Conservation (phyloP, 192 early-diverging fungal species). For the Coemansia sp. region DNA sequence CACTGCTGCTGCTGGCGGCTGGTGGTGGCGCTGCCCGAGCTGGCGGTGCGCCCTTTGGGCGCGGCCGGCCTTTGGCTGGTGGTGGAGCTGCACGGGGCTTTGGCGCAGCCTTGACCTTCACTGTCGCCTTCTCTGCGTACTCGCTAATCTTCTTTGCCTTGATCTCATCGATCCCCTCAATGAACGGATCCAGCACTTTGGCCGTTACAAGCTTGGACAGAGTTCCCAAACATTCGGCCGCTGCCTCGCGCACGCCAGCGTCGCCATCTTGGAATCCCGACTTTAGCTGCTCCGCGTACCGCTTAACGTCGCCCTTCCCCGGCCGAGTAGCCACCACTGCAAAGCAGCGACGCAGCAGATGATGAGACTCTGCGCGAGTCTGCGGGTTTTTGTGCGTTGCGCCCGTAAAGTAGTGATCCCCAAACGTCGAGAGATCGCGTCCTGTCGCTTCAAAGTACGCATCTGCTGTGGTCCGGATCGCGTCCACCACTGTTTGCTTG, state of each 20-base stretch:
- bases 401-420: conserved; percentile 66
- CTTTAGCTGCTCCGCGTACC: conserved; percentile 68
- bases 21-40: neutral
- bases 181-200: conserved; percentile 60
- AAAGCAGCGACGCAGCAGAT: conserved; percentile 69
- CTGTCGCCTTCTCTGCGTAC: conserved; percentile 79
- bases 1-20: neutral
- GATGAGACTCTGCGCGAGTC: conserved; percentile 69
- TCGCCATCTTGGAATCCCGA: conserved; percentile 80
- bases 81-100: conserved; percentile 19
- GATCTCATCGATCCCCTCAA: conserved; percentile 83
- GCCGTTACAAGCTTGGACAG: conserved; percentile 85
- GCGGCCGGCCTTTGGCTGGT: conserved; percentile 8
- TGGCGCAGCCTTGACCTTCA: conserved; percentile 60
- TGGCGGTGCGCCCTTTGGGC: conserved; percentile 11
- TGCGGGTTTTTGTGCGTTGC: conserved; percentile 92
- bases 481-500: conserved; percentile 83
- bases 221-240: conserved; percentile 81
- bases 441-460: conserved; percentile 67
- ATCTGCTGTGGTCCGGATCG: conserved; percentile 72
- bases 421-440: conserved; percentile 52
- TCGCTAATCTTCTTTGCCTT: conserved; percentile 86
- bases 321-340: conserved; percentile 65
- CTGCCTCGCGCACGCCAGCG: conserved; percentile 73
- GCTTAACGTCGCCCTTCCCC: conserved; percentile 74